Base-by-base conservation (phyloP, 768 basidiomycete species). In the Kwoniella pini region DNA sequence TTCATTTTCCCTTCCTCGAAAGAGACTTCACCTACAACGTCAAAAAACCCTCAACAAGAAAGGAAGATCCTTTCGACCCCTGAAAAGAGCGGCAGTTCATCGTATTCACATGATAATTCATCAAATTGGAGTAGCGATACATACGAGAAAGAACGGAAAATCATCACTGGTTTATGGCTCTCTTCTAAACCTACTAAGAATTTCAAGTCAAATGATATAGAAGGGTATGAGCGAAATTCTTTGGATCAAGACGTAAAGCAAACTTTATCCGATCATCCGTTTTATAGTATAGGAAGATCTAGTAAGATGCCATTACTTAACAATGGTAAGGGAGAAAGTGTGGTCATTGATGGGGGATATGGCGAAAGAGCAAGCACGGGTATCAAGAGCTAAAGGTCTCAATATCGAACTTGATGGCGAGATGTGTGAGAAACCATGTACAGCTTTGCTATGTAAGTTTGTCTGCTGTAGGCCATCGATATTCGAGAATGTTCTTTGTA, bases 91-190 rank as follows among this genome's bases (percentile, higher is more conserved):
- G n/a, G n/a, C n/a, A n/a, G n/a, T n/a, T n/a, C n/a, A n/a, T 52
- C 31, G n/a, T 3, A 11, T 27, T 30, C 27, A 2, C 13, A 30
- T 44, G 42, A 21, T 4, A 22, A 55, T 55, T 44, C 40, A 13
- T 38, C 51, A 7, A 24, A 42, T 39, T 53, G 54, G 54, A 44
- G 28, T 55, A 21, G 13, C 1, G 36, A 44, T 27, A 45, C 36
- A 19, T 57, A 44, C 12, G 55, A 57, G 27, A 49, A 19, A 26
- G 55, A 49, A 48, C 26, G 55, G 13, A 28, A 31, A 22, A 30
- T 57, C n/a, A 57, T 57, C 26, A 57, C 55, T 40, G 24, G 30
- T 22, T 36, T 57, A 38, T 57, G 55, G 55, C 24, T 57, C 5
- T 46, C 55, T 28, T 44, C 55, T 6, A 46, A 46, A 36, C 55